Conservation (phyloP, 2,329 filamentous ascomycete genomes). For the Sclerotinia subarctica region DNA sequence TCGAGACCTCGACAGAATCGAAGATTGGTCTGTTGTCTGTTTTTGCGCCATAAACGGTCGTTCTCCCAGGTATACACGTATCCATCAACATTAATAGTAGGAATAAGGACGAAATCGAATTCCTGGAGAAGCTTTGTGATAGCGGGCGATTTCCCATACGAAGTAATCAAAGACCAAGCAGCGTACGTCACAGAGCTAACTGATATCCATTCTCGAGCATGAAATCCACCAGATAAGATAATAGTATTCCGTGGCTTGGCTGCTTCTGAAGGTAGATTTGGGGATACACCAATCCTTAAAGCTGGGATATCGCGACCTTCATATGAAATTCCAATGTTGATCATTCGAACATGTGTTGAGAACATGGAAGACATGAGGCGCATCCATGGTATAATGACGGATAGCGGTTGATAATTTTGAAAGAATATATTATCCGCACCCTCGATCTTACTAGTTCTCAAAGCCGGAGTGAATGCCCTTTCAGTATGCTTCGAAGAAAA, state of each 20-base stretch:
- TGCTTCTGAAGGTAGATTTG: conserved; percentile 46
- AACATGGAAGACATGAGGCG: conserved; percentile 86
- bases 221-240: conserved; percentile 79
- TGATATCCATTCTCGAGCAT: conserved; percentile 95
- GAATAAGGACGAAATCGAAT: conserved; percentile 86
- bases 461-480: conserved; percentile 36
- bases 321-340: conserved; percentile 78
- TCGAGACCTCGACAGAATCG: conserved; percentile 85
- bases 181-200: conserved; percentile 88
- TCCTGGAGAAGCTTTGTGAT: conserved; percentile 76
- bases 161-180: conserved; percentile 82
- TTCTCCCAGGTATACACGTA: conserved; percentile 91
- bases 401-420: conserved; percentile 82
- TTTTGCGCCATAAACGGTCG: conserved; percentile 94
- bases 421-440: conserved; percentile 78
- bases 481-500: conserved; percentile 29
- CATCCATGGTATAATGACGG: conserved; percentile 83
- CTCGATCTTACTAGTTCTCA: conserved; percentile 31
- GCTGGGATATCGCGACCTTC: conserved; percentile 85
- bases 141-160: conserved; percentile 67
- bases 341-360: conserved; percentile 69
- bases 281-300: conserved; percentile 67
- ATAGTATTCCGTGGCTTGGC: conserved; percentile 66
- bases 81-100: conserved; percentile 88
- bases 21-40: conserved; percentile 76